A percentile compares a stretch with the other conserved stretches of the same genome.
These are phyloP conservation scores for Proliferodiscus dingleyae DNA, from an alignment of 2,329 filamentous ascomycete genomes.

Conservation along the genomic window DNA sequence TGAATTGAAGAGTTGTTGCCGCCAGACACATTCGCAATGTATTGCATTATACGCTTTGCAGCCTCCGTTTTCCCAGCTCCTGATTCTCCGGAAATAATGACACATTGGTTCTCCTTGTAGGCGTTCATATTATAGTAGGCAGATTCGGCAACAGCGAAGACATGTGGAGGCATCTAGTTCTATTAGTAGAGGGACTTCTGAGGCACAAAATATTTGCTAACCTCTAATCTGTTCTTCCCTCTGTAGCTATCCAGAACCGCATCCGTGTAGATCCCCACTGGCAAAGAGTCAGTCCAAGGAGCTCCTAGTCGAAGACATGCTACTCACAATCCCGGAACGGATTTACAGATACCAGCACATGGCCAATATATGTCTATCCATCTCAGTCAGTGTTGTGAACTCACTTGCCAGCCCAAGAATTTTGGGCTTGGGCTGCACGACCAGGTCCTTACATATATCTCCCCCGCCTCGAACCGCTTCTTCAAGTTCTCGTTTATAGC, in stretches of 20 bases:
- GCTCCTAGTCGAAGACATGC: background rate
- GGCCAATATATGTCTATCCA: conserved; percentile 85
- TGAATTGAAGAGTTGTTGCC: conserved; percentile 71
- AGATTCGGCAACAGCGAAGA: conserved; percentile 95
- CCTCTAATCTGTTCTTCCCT: conserved; percentile 93
- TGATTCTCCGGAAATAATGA: conserved; percentile 98
- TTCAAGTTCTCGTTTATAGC: conserved; percentile 99
- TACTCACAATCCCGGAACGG: conserved; percentile 80
- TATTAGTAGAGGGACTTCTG: conserved; percentile 11
- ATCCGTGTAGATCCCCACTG: conserved; percentile 95
- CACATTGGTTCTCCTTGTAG: conserved; percentile 97
- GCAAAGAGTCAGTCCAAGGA: conserved; percentile 33
- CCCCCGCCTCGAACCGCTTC: conserved; percentile 93
- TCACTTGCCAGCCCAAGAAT: background rate
- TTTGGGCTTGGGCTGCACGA: background rate
- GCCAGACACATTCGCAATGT: conserved; percentile 94
- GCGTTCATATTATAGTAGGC: conserved; percentile 99
- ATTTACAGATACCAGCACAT: conserved; percentile 98
- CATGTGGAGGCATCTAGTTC: conserved; percentile 72
- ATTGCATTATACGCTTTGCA: conserved; percentile 98
- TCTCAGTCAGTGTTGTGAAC: conserved; percentile 12
- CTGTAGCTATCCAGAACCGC: conserved; percentile 87
- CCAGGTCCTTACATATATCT: conserved; percentile 70
- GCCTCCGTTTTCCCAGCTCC: conserved; percentile 98
- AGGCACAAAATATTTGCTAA: conserved; percentile 28